Base-by-base conservation (phyloP, 2,329 filamentous ascomycete species). In the Monosporascus cannonballus region DNA sequence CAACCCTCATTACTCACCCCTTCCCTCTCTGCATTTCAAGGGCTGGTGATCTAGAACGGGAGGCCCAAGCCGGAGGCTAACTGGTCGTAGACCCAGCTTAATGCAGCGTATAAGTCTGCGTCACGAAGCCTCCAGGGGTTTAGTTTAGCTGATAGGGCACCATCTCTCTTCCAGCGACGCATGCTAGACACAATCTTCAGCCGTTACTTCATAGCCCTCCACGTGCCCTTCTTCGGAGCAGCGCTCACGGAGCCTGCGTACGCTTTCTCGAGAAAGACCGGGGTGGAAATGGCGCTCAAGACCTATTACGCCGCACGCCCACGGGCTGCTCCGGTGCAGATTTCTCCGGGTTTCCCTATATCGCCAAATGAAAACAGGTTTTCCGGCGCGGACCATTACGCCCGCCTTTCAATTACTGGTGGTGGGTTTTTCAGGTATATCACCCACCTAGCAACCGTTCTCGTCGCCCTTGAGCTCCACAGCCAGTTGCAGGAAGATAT, bases 151-250 rank as follows among this genome's bases (percentile, higher is more conserved):
- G 51, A 49, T 6, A 58, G 60, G 15, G 44, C 38, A 3, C 59
- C 64, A 0, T 67, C 65, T 0, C 53, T 57, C 0, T 78, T 79
- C 50, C 71, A 74, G n/a, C 60, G 73, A 5, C 71, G 73, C 3
- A 58, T 77, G 1, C 61, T 80, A 6, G 76, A 83, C 27, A 70
- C 80, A 42, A 64, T 81, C 22, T 71, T 83, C 54, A 73, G 77
- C 25, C 77, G 80, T 8, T 83, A 80, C 58, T 64, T 85, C 3
- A 69, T 79, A 6, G 69, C 76, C 0, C 70, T 87, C 0, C 83
- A 87, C 59, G 69, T 78, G 2, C 78, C 78, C 0, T 83, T 74
- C 59, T 74, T 77, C 25, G 64, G 63, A 0, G 60, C 68, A 0
- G 67, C 74, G 1, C 63, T 74, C 2, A 63, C 64, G 0, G 69